Conservation (phyloP, 306 rosid species). For the Vigna trinervia region DNA sequence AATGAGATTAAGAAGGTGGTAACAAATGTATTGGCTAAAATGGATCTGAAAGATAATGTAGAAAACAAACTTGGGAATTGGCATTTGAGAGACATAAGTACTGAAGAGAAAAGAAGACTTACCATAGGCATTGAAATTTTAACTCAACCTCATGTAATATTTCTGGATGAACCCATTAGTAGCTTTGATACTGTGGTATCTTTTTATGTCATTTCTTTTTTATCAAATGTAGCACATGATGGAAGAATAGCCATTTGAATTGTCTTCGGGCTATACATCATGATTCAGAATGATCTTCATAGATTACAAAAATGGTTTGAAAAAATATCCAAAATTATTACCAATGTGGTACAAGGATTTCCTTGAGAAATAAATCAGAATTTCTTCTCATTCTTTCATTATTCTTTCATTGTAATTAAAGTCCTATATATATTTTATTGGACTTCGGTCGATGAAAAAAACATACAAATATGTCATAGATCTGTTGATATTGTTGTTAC, state of each 20-base stretch:
- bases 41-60: conserved; percentile 73
- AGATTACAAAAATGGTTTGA: conserved; percentile 53
- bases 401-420: too few species aligned
- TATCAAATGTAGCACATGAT: conserved; percentile 60
- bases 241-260: conserved; percentile 69
- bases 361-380: conserved; percentile 24
- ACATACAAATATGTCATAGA: too few species aligned
- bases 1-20: conserved; percentile 59
- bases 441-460: too few species aligned
- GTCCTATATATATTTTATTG: too few species aligned
- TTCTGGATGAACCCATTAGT: conserved; percentile 78
- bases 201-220: conserved; percentile 64
- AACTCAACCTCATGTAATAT: conserved; percentile 60
- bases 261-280: conserved; percentile 48
- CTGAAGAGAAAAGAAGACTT: too few species aligned
- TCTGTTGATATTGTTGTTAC: too few species aligned
- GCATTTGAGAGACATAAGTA: conserved; percentile 70
- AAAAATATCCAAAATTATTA: conserved; percentile 54
- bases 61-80: conserved; percentile 66
- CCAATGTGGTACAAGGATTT: conserved; percentile 37
- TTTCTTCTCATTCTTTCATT: neutral
- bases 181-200: conserved; percentile 78
- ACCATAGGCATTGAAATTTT: conserved; percentile 60
- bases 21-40: conserved; percentile 51
- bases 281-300: conserved; percentile 57